Evolutionary conservation across 225 moss, liverwort and hornwort species (phyloP).

Genomic region (Marchantia paleacea): DNA sequence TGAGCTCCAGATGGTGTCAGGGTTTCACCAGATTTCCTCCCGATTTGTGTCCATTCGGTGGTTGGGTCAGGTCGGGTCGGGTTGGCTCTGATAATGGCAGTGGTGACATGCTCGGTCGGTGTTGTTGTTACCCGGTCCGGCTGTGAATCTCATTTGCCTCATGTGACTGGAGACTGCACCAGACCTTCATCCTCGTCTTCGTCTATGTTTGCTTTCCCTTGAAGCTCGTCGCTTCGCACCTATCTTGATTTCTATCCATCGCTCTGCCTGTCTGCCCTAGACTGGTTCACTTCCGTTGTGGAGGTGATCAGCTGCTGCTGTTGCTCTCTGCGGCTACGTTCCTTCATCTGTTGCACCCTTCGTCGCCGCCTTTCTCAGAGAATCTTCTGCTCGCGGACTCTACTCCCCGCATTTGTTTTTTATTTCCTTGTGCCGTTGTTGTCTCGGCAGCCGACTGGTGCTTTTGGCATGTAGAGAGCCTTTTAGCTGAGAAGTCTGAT

Average conservation of each 20-base stretch:
- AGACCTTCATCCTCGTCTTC: not conserved
- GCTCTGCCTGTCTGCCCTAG: not conserved
- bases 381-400: not conserved
- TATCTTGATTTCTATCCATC: not conserved
- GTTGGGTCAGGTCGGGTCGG: not conserved
- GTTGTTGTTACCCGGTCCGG: not conserved
- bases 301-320: not conserved
- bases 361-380: not conserved
- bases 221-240: not conserved
- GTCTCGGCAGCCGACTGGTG: not conserved
- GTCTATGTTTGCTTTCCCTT: not conserved
- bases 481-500: not conserved
- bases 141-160: not conserved
- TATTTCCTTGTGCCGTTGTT: not conserved
- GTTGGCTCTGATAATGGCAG: constrained; percentile 2
- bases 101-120: not conserved
- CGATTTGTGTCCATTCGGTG: not conserved
- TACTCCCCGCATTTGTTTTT: not conserved
- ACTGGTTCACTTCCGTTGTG: not conserved
- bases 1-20: not conserved
- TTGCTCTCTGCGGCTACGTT: not conserved
- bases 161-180: not conserved
- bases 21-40: not conserved
- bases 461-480: not conserved
- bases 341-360: not conserved